These are phyloP conservation scores for Colletotrichum tabaci DNA, from an alignment of 2,329 filamentous ascomycete species.

Conservation along the genomic window DNA sequence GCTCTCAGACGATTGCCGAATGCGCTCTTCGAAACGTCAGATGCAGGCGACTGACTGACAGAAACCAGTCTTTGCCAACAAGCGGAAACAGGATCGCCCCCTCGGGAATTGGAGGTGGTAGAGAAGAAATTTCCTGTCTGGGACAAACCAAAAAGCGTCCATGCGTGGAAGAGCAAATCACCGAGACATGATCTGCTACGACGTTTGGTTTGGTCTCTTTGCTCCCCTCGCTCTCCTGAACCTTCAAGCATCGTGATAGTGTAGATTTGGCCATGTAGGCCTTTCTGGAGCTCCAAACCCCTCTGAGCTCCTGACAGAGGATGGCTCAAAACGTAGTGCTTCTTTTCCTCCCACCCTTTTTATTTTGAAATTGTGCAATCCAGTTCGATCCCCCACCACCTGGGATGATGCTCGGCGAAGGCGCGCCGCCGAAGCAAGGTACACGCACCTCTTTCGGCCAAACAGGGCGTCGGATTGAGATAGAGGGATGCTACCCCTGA, in stretches of 20 bases:
- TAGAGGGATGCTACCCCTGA: slow-evolving; percentile 30
- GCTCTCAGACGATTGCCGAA: slow-evolving; percentile 41
- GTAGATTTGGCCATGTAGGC: neutral
- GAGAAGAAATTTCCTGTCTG: slow-evolving; percentile 35
- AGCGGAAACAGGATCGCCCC: slow-evolving; percentile 36
- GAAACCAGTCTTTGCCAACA: slow-evolving; percentile 14
- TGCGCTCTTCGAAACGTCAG: slow-evolving; percentile 42
- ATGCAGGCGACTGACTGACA: slow-evolving; percentile 36
- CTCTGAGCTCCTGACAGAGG: slow-evolving; percentile 37
- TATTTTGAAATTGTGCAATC: slow-evolving; percentile 38
- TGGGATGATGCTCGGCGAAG: slow-evolving; percentile 27
- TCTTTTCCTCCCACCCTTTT: slow-evolving; percentile 24
- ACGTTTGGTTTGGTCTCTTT: slow-evolving; percentile 36
- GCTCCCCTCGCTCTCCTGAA: neutral
- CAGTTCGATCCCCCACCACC: slow-evolving; percentile 31
- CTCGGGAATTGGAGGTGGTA: slow-evolving; percentile 16
- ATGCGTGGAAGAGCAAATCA: slow-evolving; percentile 44
- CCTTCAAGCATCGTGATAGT: slow-evolving; percentile 1
- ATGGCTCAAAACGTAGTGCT: slow-evolving; percentile 23
- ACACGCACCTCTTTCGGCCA: slow-evolving; percentile 25
- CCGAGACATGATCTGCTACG: slow-evolving; percentile 59
- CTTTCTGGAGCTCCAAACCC: slow-evolving; percentile 13
- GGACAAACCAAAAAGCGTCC: slow-evolving; percentile 18
- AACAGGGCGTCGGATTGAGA: slow-evolving; percentile 36
- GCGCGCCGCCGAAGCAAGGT: slow-evolving; percentile 26